Conservation (phyloP, 345 rosid species). For the Turritis glabra region DNA sequence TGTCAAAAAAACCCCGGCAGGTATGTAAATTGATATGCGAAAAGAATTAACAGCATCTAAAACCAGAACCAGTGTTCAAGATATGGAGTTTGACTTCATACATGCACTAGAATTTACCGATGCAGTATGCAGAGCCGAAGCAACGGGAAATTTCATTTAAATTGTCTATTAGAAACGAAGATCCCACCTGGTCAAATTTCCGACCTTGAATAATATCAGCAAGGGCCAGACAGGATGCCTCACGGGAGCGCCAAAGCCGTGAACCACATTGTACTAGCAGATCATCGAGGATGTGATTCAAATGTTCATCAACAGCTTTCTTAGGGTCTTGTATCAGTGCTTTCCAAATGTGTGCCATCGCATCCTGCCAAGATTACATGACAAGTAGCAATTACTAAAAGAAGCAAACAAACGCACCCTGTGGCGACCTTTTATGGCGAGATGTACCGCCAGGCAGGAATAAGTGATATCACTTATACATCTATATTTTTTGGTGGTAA, state of each 20-base stretch:
- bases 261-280: constrained; percentile 77
- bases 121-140: not conserved
- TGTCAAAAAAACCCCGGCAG: not conserved
- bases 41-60: constrained; percentile 12
- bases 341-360: constrained; percentile 98
- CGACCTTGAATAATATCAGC: constrained; percentile 95
- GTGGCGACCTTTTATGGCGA: constrained; percentile 5
- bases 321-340: constrained; percentile 78
- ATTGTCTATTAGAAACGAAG: constrained; percentile 1
- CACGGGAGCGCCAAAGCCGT: constrained; percentile 96
- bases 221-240: constrained; percentile 94
- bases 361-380: constrained; percentile 59
- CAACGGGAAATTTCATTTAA: not conserved
- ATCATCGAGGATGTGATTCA: constrained; percentile 84
- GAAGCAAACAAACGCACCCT: constrained; percentile 9
- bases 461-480: constrained; percentile 1
- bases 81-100: not conserved
- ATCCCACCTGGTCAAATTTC: constrained; percentile 76
- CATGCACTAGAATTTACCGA: constrained; percentile 7
- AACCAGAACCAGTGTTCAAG: not conserved
- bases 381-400: constrained; percentile 23
- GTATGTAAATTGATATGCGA: not conserved
- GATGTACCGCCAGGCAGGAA: constrained; percentile 1
- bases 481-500: not conserved
- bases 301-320: constrained; percentile 81